Evolutionary conservation across 768 basidiomycete species (phyloP).

Genomic region (Saitozyma sp.): DNA sequence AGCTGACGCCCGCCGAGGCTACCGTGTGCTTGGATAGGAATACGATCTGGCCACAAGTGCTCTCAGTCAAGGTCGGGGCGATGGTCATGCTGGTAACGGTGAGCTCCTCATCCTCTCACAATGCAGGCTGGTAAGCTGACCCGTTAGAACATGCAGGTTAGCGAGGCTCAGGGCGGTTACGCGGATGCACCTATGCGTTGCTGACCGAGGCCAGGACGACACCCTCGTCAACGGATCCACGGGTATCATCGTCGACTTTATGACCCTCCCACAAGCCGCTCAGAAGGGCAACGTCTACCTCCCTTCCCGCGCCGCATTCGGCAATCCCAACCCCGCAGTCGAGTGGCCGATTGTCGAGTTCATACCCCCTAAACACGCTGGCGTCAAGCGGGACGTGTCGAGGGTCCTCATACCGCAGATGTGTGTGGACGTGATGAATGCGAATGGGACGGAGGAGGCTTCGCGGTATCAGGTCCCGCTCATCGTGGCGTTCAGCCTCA

Average conservation of each 20-base stretch:
- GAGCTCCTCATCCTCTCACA: conserved; percentile 4
- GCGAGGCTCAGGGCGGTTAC: neutral
- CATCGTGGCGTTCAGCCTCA: conserved; percentile 69
- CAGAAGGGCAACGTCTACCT: conserved; percentile 13
- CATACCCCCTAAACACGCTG: conserved; percentile 20
- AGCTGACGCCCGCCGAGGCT: conserved; percentile 22
- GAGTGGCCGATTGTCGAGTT: conserved; percentile 41
- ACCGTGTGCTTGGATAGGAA: conserved; percentile 29
- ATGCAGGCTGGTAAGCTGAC: neutral
- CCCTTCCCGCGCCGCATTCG: conserved; percentile 9
- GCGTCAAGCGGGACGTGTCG: neutral
- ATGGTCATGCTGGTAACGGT: conserved; percentile 46
- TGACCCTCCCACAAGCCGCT: conserved; percentile 29
- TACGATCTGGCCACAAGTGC: conserved; percentile 27
- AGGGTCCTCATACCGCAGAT: conserved; percentile 28
- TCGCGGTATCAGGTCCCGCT: conserved; percentile 65
- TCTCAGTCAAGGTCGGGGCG: conserved; percentile 38
- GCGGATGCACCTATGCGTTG: neutral
- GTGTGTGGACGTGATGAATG: conserved; percentile 38
- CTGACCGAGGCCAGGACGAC: conserved; percentile 60
- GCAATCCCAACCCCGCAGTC: conserved; percentile 7
- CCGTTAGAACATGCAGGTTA: conserved; percentile 34
- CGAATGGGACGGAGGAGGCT: conserved; percentile 30
- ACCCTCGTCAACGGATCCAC: conserved; percentile 90
- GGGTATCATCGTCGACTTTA: conserved; percentile 53